phyloP scores from a whole-genome alignment of 148 eudicot species.

The Vaccinium vitisidaea region DNA sequence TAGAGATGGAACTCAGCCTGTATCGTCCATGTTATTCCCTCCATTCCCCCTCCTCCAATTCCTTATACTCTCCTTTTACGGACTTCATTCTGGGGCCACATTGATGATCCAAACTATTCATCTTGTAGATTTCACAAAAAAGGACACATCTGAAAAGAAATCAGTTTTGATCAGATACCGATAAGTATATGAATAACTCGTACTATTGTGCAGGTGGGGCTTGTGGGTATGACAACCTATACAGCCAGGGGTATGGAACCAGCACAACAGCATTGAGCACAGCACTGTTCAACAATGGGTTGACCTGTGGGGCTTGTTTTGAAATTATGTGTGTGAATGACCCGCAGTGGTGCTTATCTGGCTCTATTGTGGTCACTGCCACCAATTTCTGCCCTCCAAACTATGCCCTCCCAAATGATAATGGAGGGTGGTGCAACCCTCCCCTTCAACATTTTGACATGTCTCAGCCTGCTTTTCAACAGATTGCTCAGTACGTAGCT shows the following conservation, averaged over 20 bases:
- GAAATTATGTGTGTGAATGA: conserved; percentile 17
- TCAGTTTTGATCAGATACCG: too few species aligned
- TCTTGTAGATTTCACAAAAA: too few species aligned
- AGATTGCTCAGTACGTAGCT: conserved; percentile 19
- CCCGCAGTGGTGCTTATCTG: conserved; percentile 19
- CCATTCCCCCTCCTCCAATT: too few species aligned
- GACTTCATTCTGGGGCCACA: too few species aligned
- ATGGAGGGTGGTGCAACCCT: background rate
- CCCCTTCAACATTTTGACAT: conserved; percentile 22
- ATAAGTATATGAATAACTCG: too few species aligned
- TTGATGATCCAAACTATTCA: too few species aligned
- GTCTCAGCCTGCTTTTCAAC: conserved; percentile 16
- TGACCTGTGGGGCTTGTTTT: conserved; percentile 25
- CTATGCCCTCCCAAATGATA: background rate
- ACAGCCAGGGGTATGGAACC: conserved; percentile 24
- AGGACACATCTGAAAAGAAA: too few species aligned
- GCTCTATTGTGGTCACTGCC: conserved; percentile 25
- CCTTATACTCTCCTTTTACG: too few species aligned
- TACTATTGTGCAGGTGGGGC: background rate
- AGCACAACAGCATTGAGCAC: conserved; percentile 22
- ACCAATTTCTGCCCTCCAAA: conserved; percentile 27
- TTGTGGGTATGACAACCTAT: background rate
- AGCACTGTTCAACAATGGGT: conserved; percentile 14
- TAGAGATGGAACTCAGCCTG: too few species aligned
- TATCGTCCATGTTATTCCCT: too few species aligned